Base-by-base conservation (phyloP, 2,329 filamentous ascomycete genomes). In the Curvularia sp. region DNA sequence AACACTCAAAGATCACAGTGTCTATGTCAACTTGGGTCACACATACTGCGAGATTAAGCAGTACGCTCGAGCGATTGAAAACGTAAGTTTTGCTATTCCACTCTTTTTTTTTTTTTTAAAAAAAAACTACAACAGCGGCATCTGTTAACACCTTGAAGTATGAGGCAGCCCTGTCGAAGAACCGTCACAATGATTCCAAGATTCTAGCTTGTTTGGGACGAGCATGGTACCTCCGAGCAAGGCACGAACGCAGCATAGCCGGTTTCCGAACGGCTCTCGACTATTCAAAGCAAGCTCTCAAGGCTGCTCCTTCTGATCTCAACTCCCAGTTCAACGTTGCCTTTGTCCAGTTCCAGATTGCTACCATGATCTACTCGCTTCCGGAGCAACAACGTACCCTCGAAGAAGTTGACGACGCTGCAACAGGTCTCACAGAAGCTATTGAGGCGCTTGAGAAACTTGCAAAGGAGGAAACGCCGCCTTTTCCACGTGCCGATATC, bases 241-340 rank as follows among this genome's bases (percentile, higher is more conserved):
- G 91, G 66, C 82, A 86, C 56, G 89, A 91, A 69, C 84, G 85
- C 72, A 86, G 79, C 61, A 75, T 89, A 25, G 74, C 82, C n/a
- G 82, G 84, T 12, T 86, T 87, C 79, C 88, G 87, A 71, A 86
- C 83, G 28, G 84, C 86, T 2, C 79, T 91, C 30, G 86, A 88
- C 39, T 87, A 87, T 68, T 85, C 87, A 13, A 80, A 83, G 58
- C 84, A 84, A 85, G 92, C 94, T 25, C 86, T 96, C 18, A 86
- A 87, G 54, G 85, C 90, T 53, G 88, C 91, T 1, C 91, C 93
- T 0, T 90, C 95, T 4, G 92, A 96, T 69, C 84, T 93, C 28
- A 92, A 97, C 77, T 92, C 95, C 77, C 92, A 95, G 76, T 99
- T 99, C 84, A 99, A 99, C 72, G 91, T 99, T 27, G 95, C 95